Conservation (phyloP, 1,284 basidiomycete genomes). For the Coriolopsis trogii region DNA sequence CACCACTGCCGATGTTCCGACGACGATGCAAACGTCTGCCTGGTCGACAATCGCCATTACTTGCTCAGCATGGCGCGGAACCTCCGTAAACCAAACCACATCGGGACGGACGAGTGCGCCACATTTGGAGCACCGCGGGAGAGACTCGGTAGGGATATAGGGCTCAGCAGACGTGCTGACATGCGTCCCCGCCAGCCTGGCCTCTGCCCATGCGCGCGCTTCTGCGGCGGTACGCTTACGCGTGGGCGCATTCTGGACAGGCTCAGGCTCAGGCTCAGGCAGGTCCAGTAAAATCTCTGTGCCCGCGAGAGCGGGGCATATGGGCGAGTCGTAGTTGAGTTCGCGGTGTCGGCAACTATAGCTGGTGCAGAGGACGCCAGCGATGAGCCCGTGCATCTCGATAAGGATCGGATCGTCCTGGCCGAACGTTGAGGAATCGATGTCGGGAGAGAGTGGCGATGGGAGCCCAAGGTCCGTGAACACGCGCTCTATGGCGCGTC, state of each 20-base stretch:
- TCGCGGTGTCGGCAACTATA: slow-evolving; percentile 43
- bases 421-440: too few species aligned
- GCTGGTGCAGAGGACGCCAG: slow-evolving; percentile 52
- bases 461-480: background rate
- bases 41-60: slow-evolving; percentile 48
- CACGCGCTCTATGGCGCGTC: slow-evolving; percentile 4
- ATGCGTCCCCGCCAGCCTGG: slow-evolving; percentile 3
- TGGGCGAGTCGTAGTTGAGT: slow-evolving; percentile 46
- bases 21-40: slow-evolving; percentile 61
- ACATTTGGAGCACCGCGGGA: slow-evolving; percentile 59
- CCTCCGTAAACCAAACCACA: slow-evolving; percentile 70
- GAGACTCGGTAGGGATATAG: slow-evolving; percentile 43
- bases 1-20: slow-evolving; percentile 66
- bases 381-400: slow-evolving; percentile 65
- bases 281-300: slow-evolving; percentile 48
- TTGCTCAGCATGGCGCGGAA: slow-evolving; percentile 42
- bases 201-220: slow-evolving; percentile 16
- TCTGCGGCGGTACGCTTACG: slow-evolving; percentile 8
- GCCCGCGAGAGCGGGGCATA: slow-evolving; percentile 50
- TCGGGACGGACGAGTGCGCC: slow-evolving; percentile 55
- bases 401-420: slow-evolving; percentile 37
- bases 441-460: background rate
- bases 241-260: background rate
- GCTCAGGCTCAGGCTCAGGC: background rate
- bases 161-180: slow-evolving; percentile 35